Base-by-base conservation (phyloP, 2,329 filamentous ascomycete species). In the Colletotrichum melonis region DNA sequence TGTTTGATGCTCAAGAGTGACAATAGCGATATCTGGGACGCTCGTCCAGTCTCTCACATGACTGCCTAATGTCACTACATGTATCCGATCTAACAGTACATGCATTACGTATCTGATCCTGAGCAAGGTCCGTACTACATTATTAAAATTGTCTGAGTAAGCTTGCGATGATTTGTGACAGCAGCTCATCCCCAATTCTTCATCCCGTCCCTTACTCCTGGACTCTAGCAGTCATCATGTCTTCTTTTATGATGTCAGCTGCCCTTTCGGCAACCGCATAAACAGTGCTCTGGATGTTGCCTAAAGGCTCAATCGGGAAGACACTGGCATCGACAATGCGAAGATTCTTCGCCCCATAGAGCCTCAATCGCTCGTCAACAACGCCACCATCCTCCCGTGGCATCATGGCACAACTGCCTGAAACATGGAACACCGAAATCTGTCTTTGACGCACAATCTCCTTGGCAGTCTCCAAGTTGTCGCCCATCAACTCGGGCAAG, bases 401-500 rank as follows among this genome's bases (percentile, higher is more conserved):
- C 75, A 86, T 78, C 87, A 89, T 89, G 8, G 85, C 82, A 56
- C 84, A 84, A 24, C 85, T 88, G 12, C 88, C 86, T 1, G 82
- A 78, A 0, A 85, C 83, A 76, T 90, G 88, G 76, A 86, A 89
- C 46, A 80, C 79, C 7, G 82, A 81, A 5, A 84, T 81, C 63
- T 81, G 77, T 0, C 78, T 73, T 46, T 78, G 77, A 3, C 80
- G 77, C 28, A 85, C 81, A 30, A 84, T 78, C 55, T 83, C 79
- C 59, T 76, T 79, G 4, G 83, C 83, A 1, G 75, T 70, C n/a
- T 84, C 83, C 2, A 84, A 68, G 14, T 60, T 55, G 59, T 79
- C 77, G 0, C 75, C 79, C 12, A 46, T 79, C 8, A 83, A 74
- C 6, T 79, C 78, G 9, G 82, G 85, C 8, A 81, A 73, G 0